Base-by-base conservation (phyloP, 1,284 basidiomycete genomes). In the Malassezia sp. region DNA sequence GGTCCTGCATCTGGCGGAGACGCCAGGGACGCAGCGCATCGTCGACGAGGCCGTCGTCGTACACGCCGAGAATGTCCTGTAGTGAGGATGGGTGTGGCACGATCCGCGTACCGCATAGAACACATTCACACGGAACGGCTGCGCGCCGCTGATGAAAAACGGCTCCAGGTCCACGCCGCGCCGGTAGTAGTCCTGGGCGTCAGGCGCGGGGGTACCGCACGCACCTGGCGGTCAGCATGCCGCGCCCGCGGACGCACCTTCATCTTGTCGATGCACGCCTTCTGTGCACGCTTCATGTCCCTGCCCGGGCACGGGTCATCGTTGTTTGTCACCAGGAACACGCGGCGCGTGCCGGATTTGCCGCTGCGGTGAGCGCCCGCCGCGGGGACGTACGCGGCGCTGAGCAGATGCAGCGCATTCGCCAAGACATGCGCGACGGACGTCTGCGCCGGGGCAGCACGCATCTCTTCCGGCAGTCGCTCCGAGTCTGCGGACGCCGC, bases 281-380 rank as follows among this genome's bases (percentile, higher is more conserved):
- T 42, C 21, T 52, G 44, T 11, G 30, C 46, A 12, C 26, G 23
- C 26, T 39, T 18, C 20, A 48, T 48, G 4, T 26, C 20, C 18
- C 15, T 37, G 3, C 54, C 52, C 4, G 58, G 53, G 43, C 59
- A 55, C 11, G 81, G 81, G 43, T 80, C 71, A 63, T 95, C 91
- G 54, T 89, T 80, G 66, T 96, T 83, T 0, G 91, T 96, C 38
- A 97, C 83, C 39, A 89, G 75, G 65, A 96, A 95, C 1, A 96
- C 78, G 8, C 90, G 81, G 65, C 91, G 90, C 26, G 82, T 81
- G 1, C 87, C 86, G 0, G 81, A 83, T 60, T 85, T 88, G 4
- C 80, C 84, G 78, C 85, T 12, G 86, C 88, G 54, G 28, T 24
- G 33, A 43, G 46, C 21, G 45, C 48, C 40, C 33, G 32, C 46